Evolutionary conservation across 345 rosid species (phyloP), one percentile per base, ranked within the genome.

Genomic region (Bruguiera parviflora): DNA sequence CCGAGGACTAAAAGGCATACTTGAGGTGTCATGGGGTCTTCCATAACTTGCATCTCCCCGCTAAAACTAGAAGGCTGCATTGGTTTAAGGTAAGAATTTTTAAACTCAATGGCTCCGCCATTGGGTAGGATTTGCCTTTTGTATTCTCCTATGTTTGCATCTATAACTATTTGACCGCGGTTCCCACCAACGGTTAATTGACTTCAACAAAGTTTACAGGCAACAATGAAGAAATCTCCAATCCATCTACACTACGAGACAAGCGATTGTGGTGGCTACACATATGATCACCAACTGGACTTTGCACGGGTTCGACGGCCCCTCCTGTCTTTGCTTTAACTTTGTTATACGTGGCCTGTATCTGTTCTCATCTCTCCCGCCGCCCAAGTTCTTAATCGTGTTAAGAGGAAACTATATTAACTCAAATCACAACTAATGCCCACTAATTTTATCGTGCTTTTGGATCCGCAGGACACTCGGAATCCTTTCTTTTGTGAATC

Each of bases 221-320:
- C n/a, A 69, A 56, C 39, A 63, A 80, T 74, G 82, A 74, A 33
- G 71, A 73, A 74, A 46, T 74, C 79, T 72, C 67, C 78, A 2
- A 56, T 33, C 0, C 24, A 28, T 33, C 72, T 67, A 33, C 57
- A 79, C 22, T 60, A 63, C 53, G 86, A 78, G 61, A 21, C 79
- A n/a, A 64, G 74, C 66, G 87, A 82, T 53, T 75, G 67, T 67
- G 80, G 73, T 47, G 81, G 67, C 37, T 61, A 61, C 18, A 84
- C 72, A 67, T 82, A 76, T 71, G 90, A 86, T 78, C 84, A 80
- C 25, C 81, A 75, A 25, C 25, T 80, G 61, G 80, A 81, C 66
- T 86, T 84, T 70, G 58, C 76, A 67, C 77, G 27, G 92, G 90
- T 86, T 21, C 74, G 72, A 47, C 61, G 19, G 19, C 32, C 62